Evolutionary conservation across 352 stramenopile genomes (phyloP).

Genomic region (Blastocystis sp.): DNA sequence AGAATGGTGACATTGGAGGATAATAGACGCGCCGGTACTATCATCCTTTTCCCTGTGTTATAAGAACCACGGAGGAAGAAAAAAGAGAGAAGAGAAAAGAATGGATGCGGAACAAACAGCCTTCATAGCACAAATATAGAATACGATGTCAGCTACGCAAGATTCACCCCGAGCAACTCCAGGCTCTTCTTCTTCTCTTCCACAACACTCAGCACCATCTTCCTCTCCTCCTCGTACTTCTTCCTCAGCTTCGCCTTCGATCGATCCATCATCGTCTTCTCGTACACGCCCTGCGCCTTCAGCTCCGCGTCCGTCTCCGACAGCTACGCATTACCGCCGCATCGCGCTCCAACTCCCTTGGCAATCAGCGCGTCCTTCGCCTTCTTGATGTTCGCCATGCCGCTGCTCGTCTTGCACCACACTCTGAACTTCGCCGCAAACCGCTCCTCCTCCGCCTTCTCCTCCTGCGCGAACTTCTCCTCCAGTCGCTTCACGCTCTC

Average conservation of each 20-base stretch:
- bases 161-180: not conserved
- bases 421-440: not conserved
- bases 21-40: not conserved
- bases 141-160: not conserved
- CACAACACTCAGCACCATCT: not conserved
- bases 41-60: not conserved
- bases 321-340: not conserved
- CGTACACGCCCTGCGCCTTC: not conserved
- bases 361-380: not conserved
- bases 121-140: not conserved
- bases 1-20: not conserved
- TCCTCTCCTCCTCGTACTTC: conserved; percentile 6
- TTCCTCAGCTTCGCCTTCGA: conserved; percentile 27
- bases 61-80: too few relatives aligned
- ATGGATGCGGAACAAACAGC: not conserved
- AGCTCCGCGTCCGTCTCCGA: not conserved
- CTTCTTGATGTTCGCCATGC: not conserved
- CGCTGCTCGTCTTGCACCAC: not conserved
- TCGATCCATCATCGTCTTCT: not conserved
- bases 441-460: not conserved
- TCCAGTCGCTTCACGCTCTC: not conserved
- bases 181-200: not conserved
- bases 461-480: not conserved
- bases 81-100: too few relatives aligned
- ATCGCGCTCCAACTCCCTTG: not conserved